Base-by-base conservation (phyloP, 2,329 filamentous ascomycete genomes). In the Monosporascus sp. region DNA sequence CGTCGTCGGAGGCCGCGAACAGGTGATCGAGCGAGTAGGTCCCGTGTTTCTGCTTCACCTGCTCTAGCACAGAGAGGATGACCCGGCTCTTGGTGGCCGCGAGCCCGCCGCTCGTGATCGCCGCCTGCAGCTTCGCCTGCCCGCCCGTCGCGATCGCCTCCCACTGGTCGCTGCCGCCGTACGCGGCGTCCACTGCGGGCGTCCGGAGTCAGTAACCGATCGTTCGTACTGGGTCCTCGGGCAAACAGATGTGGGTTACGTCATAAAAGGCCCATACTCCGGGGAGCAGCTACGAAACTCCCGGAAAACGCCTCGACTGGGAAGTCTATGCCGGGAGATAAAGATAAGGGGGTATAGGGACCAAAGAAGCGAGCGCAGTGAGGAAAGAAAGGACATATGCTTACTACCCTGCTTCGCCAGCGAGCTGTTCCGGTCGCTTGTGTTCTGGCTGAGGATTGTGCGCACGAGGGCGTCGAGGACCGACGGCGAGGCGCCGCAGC, bases 101-200 rank as follows among this genome's bases (percentile, higher is more conserved):
- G 1, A 93, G 73, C 0, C 89, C 89, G 31, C 89, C 89, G 24
- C 77, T 77, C 65, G 83, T 83, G 62, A 92, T 91, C 0, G 88
- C 82, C 59, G 83, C 75, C 54, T 75, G 69, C 6, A 79, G 66
- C 57, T 68, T 70, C 15, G 64, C 56, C 42, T 66, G 65, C 0
- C 75, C 73, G 37, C 74, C 74, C 1, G 54, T 55, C 5, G 62
- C 72, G 49, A 79, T 73, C 38, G 62, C 67, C 0, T 67, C 70
- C 75, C 75, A 79, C 27, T 65, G 62, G 54, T 75, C 72, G 59
- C 68, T 72, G 34, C 68, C 63, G 18, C 74, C 74, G 64, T 78
- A 77, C 5, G 60, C 68, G 15, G 49, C 52, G 61, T 77, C 74
- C 73, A 77, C 27, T 31, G 27, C 27, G 27, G 9, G 27, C 27